phyloP scores from a whole-genome alignment of 192 early-diverging fungal genomes.

The Coemansia sp. region DNA sequence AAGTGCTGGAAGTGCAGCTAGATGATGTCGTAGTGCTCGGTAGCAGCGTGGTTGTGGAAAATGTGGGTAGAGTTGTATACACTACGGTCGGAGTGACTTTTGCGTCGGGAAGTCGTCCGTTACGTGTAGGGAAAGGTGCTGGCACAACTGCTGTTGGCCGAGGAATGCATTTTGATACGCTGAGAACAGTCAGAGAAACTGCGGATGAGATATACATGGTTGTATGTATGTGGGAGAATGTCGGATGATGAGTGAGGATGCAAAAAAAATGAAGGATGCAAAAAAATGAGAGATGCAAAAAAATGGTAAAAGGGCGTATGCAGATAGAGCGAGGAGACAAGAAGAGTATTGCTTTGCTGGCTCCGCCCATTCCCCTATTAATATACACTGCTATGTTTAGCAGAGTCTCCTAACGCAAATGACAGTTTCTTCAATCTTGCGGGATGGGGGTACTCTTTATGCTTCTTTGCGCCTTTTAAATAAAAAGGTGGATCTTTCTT shows the following conservation, averaged over 20 bases:
- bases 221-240: background rate
- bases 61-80: constrained; percentile 6
- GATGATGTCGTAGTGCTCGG: background rate
- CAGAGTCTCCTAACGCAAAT: background rate
- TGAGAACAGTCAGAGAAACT: background rate
- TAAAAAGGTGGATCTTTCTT: background rate
- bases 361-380: background rate
- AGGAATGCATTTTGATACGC: constrained; percentile 12
- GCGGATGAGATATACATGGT: background rate
- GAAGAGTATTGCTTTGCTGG: background rate
- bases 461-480: background rate
- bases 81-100: no score
- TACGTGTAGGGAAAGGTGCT: constrained; percentile 1
- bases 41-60: constrained; percentile 12
- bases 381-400: background rate
- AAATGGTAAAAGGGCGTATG: background rate
- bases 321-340: background rate
- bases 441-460: background rate
- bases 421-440: background rate
- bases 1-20: background rate
- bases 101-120: constrained; percentile 9
- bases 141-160: background rate
- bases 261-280: constrained; percentile 10
- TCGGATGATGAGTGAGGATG: background rate
- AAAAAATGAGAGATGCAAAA: background rate